Conservation (phyloP, 2,329 filamentous ascomycete species). For the Colletotrichum abscissum region DNA sequence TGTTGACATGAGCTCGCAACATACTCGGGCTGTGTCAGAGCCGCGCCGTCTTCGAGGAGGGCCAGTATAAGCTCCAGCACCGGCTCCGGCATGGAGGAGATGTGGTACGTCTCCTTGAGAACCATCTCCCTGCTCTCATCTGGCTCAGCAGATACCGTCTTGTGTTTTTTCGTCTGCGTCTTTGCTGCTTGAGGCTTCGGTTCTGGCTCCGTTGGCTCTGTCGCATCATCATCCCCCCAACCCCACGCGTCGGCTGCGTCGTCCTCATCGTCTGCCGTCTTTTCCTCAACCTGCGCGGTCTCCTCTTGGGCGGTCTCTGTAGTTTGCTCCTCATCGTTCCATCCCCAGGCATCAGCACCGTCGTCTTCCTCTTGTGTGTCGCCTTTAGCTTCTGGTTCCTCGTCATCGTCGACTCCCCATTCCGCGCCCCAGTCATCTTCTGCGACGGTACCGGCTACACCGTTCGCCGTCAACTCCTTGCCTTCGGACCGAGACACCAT, state of each 20-base stretch:
- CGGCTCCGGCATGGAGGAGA: constrained; percentile 87
- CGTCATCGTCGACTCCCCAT: constrained; percentile 79
- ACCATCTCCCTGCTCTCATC: constrained; percentile 73
- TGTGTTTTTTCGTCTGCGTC: constrained; percentile 30
- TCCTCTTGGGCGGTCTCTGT: constrained; percentile 44
- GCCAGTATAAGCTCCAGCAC: constrained; percentile 75
- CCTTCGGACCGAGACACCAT: constrained; percentile 77
- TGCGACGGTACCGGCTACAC: constrained; percentile 52
- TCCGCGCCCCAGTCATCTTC: constrained; percentile 80
- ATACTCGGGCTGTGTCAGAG: constrained; percentile 65
- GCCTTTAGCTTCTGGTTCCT: constrained; percentile 41
- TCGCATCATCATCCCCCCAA: constrained; percentile 78
- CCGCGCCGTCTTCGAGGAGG: constrained; percentile 70
- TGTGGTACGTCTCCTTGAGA: constrained; percentile 85
- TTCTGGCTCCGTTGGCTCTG: constrained; percentile 44
- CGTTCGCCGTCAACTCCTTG: constrained; percentile 69
- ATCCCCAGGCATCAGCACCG: constrained; percentile 81
- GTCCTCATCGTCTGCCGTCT: constrained; percentile 50
- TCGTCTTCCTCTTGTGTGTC: constrained; percentile 50
- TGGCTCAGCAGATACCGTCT: constrained; percentile 38
- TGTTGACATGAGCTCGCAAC: constrained; percentile 34
- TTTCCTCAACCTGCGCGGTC: constrained; percentile 33
- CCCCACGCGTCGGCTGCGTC: constrained; percentile 80
- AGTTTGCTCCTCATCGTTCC: constrained; percentile 75
- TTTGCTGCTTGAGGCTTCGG: constrained; percentile 38